Conservation (phyloP, 768 basidiomycete species). For the Trametes sanguinea region DNA sequence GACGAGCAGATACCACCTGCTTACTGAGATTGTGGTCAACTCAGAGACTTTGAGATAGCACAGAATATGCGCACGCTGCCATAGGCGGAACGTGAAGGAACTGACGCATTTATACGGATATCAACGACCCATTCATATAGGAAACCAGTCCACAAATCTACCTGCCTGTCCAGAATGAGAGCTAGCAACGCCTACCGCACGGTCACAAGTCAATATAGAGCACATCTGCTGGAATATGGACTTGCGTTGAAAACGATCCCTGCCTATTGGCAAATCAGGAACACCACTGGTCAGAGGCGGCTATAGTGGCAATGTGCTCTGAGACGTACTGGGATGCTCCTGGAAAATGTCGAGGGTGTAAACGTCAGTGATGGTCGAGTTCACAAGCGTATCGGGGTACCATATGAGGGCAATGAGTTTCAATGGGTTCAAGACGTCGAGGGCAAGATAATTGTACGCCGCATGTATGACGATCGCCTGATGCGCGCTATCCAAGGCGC, state of each 20-base stretch:
- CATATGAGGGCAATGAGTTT: neutral
- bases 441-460: neutral
- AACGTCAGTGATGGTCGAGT: too few relatives aligned
- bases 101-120: neutral
- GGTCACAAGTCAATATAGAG: too few relatives aligned
- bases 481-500: neutral
- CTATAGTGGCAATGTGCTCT: too few relatives aligned
- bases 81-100: neutral
- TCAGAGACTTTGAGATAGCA: neutral
- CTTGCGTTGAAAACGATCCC: neutral
- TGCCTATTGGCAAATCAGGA: neutral
- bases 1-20: neutral
- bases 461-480: slow-evolving; percentile 1
- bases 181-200: too few relatives aligned
- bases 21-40: neutral
- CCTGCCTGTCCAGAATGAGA: neutral
- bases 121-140: too few relatives aligned
- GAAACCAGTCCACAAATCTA: too few relatives aligned
- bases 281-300: too few relatives aligned
- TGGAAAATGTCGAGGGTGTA: neutral
- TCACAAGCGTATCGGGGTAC: too few relatives aligned
- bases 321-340: slow-evolving; percentile 2
- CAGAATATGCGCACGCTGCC: neutral
- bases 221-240: too few relatives aligned
- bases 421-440: neutral